Percentiles rank a stretch among this genome's conserved stretches.
These are phyloP conservation scores for Darksidea phi DNA, from an alignment of 495 filamentous ascomycete species.

Conservation along the genomic window DNA sequence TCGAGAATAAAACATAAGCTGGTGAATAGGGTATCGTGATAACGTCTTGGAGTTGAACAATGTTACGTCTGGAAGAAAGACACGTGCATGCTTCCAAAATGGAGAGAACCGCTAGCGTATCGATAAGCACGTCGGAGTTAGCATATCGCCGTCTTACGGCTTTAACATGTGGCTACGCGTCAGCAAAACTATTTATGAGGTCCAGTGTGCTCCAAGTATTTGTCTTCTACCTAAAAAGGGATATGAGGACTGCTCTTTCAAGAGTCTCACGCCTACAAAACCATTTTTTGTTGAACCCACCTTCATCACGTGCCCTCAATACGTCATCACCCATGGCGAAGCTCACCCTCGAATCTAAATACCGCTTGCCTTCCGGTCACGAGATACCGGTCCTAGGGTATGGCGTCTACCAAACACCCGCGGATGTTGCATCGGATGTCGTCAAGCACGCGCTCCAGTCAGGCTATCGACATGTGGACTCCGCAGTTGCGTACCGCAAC, in stretches of 20 bases:
- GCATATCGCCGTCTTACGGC: too few relatives aligned
- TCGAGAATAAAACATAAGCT: too few relatives aligned
- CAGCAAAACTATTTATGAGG: too few relatives aligned
- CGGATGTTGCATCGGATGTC: conserved; percentile 57
- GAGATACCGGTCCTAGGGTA: conserved; percentile 75
- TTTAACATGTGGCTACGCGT: background rate
- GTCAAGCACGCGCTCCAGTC: conserved; percentile 61
- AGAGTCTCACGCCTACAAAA: conserved; percentile 5
- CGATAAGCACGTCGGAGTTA: too few relatives aligned
- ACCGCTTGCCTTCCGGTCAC: conserved; percentile 71
- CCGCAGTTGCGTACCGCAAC: conserved; percentile 68
- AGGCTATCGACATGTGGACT: conserved; percentile 80
- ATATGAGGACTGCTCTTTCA: background rate
- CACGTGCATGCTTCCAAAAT: too few relatives aligned
- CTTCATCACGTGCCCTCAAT: background rate
- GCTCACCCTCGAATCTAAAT: conserved; percentile 61
- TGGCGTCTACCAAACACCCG: conserved; percentile 70
- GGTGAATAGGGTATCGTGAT: too few relatives aligned
- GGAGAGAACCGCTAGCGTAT: too few relatives aligned
- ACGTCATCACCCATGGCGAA: conserved; percentile 26
- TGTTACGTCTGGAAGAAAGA: too few relatives aligned
- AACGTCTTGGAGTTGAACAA: too few relatives aligned
- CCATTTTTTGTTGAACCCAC: background rate
- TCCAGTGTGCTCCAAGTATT: background rate
- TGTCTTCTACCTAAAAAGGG: background rate